phyloP scores from a whole-genome alignment of 2,329 filamentous ascomycete genomes.

The Aspergillus sp. region DNA sequence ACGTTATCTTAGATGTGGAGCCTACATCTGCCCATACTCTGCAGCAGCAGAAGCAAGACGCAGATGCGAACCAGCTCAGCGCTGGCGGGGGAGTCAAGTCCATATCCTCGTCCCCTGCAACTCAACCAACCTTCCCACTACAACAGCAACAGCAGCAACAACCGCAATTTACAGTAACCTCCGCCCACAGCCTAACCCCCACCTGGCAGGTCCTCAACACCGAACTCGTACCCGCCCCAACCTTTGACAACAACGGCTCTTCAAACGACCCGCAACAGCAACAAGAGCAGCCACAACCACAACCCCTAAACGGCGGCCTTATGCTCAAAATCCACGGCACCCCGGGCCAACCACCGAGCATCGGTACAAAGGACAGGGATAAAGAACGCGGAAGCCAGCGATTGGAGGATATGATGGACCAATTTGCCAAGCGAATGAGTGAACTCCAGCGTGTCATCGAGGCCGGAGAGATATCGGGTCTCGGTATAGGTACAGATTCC shows the following conservation, averaged over 20 bases:
- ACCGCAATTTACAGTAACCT: conserved; percentile 50
- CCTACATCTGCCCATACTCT: conserved; percentile 8
- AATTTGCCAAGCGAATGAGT: conserved; percentile 37
- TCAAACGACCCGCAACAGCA: not conserved
- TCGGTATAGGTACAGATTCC: too few relatives aligned
- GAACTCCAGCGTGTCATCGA: conserved; percentile 38
- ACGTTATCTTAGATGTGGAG: conserved; percentile 50
- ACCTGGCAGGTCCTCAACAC: conserved; percentile 61
- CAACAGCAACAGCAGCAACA: conserved; percentile 7
- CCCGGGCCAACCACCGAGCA: conserved; percentile 19
- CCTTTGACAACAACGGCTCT: conserved; percentile 52
- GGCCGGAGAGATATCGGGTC: conserved; percentile 12
- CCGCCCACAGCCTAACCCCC: conserved; percentile 62
- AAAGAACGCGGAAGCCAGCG: conserved; percentile 20
- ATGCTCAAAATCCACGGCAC: conserved; percentile 41
- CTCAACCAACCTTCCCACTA: conserved; percentile 3
- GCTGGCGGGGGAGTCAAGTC: conserved; percentile 9
- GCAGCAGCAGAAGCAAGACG: not conserved
- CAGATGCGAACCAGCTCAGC: conserved; percentile 9
- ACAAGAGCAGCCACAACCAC: conserved; percentile 26
- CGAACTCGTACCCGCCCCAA: conserved; percentile 51
- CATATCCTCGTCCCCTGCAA: conserved; percentile 17
- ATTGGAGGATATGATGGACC: conserved; percentile 40
- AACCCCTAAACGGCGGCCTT: conserved; percentile 36
- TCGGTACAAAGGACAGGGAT: conserved; percentile 15